Conservation (phyloP, 108 stramenopile species). For the Skeletonema menzelii region DNA sequence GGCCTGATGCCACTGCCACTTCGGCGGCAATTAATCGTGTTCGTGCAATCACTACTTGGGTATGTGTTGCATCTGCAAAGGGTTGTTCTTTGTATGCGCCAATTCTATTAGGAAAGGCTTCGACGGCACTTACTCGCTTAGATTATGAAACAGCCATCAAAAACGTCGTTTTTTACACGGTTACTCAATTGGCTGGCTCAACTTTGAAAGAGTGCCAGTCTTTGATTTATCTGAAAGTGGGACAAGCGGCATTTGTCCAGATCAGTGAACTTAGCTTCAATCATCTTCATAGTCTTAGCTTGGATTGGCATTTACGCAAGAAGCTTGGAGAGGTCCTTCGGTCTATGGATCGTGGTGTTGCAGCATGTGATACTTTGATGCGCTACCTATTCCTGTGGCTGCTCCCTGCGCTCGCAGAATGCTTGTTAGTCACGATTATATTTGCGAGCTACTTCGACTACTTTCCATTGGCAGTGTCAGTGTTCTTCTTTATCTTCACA, state of each 20-base stretch:
- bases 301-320: slow-evolving; percentile 96
- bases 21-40: slow-evolving; percentile 83
- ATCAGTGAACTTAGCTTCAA: slow-evolving; percentile 85
- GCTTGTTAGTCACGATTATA: slow-evolving; percentile 87
- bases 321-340: slow-evolving; percentile 94
- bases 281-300: slow-evolving; percentile 87
- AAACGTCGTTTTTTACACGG: slow-evolving; percentile 61
- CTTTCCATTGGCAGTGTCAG: slow-evolving; percentile 74
- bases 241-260: slow-evolving; percentile 96
- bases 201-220: slow-evolving; percentile 90
- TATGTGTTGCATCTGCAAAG: slow-evolving; percentile 87
- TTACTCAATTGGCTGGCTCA: slow-evolving; percentile 66
- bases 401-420: slow-evolving; percentile 89
- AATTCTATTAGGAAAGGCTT: slow-evolving; percentile 85
- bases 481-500: slow-evolving; percentile 88
- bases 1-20: slow-evolving; percentile 87
- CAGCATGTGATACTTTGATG: slow-evolving; percentile 86
- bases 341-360: slow-evolving; percentile 92
- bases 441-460: slow-evolving; percentile 89
- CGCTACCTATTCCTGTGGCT: slow-evolving; percentile 95
- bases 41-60: slow-evolving; percentile 91
- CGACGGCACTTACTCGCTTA: slow-evolving; percentile 79
- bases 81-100: slow-evolving; percentile 81
- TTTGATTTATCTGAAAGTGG: slow-evolving; percentile 94
- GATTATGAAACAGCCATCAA: slow-evolving; percentile 60